phyloP scores from a whole-genome alignment of 73 alveolate genomes.

The Tetrahymena thermophila region DNA sequence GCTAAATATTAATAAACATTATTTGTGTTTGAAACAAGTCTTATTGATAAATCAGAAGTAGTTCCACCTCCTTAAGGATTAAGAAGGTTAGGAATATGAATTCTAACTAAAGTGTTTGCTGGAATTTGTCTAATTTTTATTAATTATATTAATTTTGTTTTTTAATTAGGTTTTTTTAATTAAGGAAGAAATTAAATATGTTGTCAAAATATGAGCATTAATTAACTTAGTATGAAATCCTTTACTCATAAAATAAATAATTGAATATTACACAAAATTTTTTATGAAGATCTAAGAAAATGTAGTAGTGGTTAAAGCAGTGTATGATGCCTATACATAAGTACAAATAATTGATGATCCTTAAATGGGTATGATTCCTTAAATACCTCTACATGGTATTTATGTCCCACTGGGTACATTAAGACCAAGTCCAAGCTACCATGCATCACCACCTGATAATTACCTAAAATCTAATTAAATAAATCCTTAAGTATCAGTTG shows the following conservation, averaged over 20 bases:
- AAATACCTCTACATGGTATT: constrained; percentile 37
- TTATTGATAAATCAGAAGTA: neutral
- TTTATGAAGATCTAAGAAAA: neutral
- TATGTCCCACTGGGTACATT: constrained; percentile 2
- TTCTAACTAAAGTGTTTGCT: constrained; percentile 23
- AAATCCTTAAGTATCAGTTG: constrained; percentile 29
- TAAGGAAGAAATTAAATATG: neutral
- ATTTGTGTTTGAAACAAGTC: neutral
- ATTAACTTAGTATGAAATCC: no score
- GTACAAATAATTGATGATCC: constrained; percentile 25
- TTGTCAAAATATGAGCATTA: no score
- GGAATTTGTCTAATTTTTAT: constrained; percentile 6
- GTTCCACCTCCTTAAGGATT: constrained; percentile 9
- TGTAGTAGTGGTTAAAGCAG: neutral
- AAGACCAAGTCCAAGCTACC: constrained; percentile 26
- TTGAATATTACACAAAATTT: neutral
- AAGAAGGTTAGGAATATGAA: constrained; percentile 1
- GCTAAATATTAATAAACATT: neutral
- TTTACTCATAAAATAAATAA: neutral
- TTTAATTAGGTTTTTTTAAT: no score
- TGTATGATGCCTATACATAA: neutral
- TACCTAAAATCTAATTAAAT: constrained; percentile 15
- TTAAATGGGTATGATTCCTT: constrained; percentile 14
- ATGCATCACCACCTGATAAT: neutral
- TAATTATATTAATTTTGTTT: no score